Evolutionary conservation across 1,284 basidiomycete genomes (phyloP), one percentile per base, ranked within the genome.

Genomic region (Agroathelia rolfsii): DNA sequence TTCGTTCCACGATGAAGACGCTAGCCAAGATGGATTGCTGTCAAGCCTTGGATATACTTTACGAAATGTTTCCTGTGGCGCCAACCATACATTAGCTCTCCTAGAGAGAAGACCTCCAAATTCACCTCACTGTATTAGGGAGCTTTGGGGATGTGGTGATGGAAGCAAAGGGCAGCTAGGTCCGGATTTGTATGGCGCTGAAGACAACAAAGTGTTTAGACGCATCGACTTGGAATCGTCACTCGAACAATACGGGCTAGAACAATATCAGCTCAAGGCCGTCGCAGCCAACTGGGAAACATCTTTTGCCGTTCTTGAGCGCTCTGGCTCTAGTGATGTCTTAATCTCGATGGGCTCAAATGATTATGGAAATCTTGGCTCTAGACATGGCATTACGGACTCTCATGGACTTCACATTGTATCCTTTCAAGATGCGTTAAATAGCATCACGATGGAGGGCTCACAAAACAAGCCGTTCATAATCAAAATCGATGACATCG

Each of bases 281-380:
- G 53, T 89, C 24, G 73, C 74, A 5, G 71, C 78, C 1, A 69
- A 74, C 16, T 93, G 88, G 87, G 83, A 90, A 51, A 86, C 86
- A 5, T 77, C 74, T 30, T 88, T 82, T 49, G 57, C 87, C 24
- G 76, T 73, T 6, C 47, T 80, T 4, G 59, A 62, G 12, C 49
- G 46, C 25, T 41, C 51, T 6, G 58, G 48, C 13, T 47, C 48
- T 21, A 52, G 56, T 18, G 13, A 20, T 14, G 49, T 78, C 2
- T 45, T 92, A n/a, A 48, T 93, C 17, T 76, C 86, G 0, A 74
- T 86, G 61, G 89, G 89, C 0, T 69, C 76, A 1, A 69, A 92
- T 52, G 87, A 89, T 51, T 89, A 79, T 49, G 85, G 85, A 3
- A 78, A 82, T 48, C 64, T 88, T 20, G 88, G 84, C 1, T 47